phyloP scores from a whole-genome alignment of 805 yeast species.

The Metschnikowia hibisci region DNA sequence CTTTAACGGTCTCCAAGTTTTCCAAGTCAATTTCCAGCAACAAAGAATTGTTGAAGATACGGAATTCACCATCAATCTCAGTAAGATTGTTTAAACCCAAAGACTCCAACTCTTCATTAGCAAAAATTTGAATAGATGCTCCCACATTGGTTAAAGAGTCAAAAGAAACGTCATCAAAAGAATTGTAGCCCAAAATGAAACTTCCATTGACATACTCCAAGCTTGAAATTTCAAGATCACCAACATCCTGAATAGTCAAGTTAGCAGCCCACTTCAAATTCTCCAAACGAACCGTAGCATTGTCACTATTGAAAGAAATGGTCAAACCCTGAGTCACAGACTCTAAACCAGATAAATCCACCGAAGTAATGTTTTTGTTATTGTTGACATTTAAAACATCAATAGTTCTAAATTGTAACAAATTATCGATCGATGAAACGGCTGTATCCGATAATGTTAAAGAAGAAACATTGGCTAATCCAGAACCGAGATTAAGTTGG shows the following conservation, averaged over 20 bases:
- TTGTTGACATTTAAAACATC: slow-evolving; percentile 38
- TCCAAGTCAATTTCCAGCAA: slow-evolving; percentile 30
- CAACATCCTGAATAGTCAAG: slow-evolving; percentile 41
- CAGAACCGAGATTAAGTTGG: slow-evolving; percentile 32
- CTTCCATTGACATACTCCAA: slow-evolving; percentile 41
- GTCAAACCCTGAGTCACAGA: slow-evolving; percentile 34
- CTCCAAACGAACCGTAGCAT: slow-evolving; percentile 27
- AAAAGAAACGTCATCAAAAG: slow-evolving; percentile 29
- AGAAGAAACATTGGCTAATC: slow-evolving; percentile 30
- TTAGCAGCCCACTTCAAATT: slow-evolving; percentile 40
- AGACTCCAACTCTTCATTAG: slow-evolving; percentile 39
- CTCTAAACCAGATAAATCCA: slow-evolving; percentile 31
- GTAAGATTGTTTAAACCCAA: slow-evolving; percentile 27
- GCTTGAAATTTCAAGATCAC: slow-evolving; percentile 27
- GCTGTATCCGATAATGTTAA: slow-evolving; percentile 42
- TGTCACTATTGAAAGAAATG: slow-evolving; percentile 38
- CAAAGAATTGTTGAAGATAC: slow-evolving; percentile 38
- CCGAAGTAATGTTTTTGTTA: slow-evolving; percentile 38
- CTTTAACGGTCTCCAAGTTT: slow-evolving; percentile 32
- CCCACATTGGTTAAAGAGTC: slow-evolving; percentile 33
- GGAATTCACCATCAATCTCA: slow-evolving; percentile 39
- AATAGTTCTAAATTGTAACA: slow-evolving; percentile 28
- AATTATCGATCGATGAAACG: slow-evolving; percentile 31
- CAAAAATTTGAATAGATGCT: slow-evolving; percentile 38
- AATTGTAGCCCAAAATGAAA: slow-evolving; percentile 37